phyloP scores from a whole-genome alignment of 1,139 yeast genomes.

The Lodderomyces margitis region DNA sequence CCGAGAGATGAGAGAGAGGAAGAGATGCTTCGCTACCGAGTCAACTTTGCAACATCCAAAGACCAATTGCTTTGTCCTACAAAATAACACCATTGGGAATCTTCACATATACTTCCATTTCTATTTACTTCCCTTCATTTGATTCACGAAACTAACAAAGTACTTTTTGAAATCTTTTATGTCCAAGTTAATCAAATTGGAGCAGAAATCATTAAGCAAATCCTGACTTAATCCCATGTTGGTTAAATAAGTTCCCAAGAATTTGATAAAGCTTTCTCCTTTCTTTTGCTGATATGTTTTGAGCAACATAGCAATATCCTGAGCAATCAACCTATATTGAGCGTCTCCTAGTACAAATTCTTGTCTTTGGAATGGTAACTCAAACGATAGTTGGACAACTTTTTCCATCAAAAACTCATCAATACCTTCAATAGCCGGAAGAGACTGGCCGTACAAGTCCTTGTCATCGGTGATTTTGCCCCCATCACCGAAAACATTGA shows the following conservation, averaged over 20 bases:
- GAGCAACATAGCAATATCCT: constrained; percentile 71
- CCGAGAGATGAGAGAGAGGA: constrained; percentile 5
- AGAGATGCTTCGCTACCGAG: neutral
- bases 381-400: constrained; percentile 68
- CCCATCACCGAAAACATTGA: constrained; percentile 56
- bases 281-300: constrained; percentile 53
- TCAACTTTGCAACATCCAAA: too few relatives aligned
- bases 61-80: too few relatives aligned
- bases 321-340: constrained; percentile 68
- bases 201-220: constrained; percentile 55
- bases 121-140: constrained; percentile 29
- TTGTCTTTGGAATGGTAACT: constrained; percentile 70
- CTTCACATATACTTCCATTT: neutral
- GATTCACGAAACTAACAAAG: constrained; percentile 55
- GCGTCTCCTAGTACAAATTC: constrained; percentile 74
- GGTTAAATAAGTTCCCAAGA: constrained; percentile 53
- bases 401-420: constrained; percentile 69
- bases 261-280: constrained; percentile 44
- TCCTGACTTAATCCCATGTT: constrained; percentile 61
- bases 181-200: constrained; percentile 52
- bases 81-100: too few relatives aligned
- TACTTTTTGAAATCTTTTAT: constrained; percentile 64
- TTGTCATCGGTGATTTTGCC: constrained; percentile 59
- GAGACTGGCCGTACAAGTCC: constrained; percentile 53
- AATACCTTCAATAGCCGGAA: constrained; percentile 65